These are phyloP conservation scores for Eucalyptus coolabah DNA, from an alignment of 345 rosid genomes.

Conservation along the genomic window DNA sequence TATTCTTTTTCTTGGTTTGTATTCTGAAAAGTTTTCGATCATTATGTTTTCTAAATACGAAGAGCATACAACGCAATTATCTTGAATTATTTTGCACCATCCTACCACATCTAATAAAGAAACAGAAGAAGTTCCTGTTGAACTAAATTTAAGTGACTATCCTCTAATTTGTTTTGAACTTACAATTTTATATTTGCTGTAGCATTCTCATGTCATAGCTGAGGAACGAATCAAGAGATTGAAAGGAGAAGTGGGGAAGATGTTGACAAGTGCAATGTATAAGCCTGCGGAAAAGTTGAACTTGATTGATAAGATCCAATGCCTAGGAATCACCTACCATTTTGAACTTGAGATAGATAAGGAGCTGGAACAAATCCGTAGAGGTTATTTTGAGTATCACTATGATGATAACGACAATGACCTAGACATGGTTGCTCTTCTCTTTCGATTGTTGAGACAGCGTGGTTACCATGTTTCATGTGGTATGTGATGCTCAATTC, in stretches of 20 bases:
- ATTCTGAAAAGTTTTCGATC: too few species aligned
- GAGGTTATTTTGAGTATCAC: background rate
- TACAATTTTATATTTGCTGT: too few species aligned
- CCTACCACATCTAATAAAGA: too few species aligned
- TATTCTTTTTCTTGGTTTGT: too few species aligned
- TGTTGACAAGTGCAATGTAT: background rate
- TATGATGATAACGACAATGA: background rate
- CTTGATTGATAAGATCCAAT: conserved; percentile 14
- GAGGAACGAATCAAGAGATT: too few species aligned
- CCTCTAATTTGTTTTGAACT: too few species aligned
- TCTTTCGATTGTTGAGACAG: conserved; percentile 14
- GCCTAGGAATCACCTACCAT: conserved; percentile 8
- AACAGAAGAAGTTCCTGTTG: too few species aligned
- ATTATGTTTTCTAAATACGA: too few species aligned
- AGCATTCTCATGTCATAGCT: too few species aligned
- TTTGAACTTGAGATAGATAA: conserved; percentile 3
- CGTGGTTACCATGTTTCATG: background rate
- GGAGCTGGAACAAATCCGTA: background rate
- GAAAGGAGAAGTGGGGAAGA: background rate
- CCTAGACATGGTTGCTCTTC: conserved; percentile 1
- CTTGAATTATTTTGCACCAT: too few species aligned
- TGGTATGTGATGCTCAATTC: background rate
- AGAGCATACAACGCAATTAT: too few species aligned
- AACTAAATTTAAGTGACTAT: too few species aligned
- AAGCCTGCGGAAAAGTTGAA: background rate